Conservation (phyloP, 2,329 filamentous ascomycete genomes). For the Claviceps pusilla region DNA sequence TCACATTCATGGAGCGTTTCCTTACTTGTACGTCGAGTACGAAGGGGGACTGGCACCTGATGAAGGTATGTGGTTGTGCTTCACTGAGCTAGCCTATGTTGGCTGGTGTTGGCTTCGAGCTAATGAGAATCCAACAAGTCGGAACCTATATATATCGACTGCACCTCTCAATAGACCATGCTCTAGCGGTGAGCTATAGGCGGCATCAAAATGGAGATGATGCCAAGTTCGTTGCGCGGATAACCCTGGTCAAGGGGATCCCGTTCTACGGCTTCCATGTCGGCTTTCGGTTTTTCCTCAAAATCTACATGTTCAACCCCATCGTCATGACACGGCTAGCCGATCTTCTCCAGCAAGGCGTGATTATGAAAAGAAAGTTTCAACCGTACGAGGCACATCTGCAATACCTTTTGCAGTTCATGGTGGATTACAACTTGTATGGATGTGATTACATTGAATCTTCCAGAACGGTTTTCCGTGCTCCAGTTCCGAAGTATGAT, state of each 20-base stretch:
- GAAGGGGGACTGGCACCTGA: slow-evolving; percentile 50
- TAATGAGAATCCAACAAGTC: slow-evolving; percentile 37
- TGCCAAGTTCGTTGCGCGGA: slow-evolving; percentile 66
- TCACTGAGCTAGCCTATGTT: not conserved
- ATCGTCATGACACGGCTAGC: slow-evolving; percentile 72
- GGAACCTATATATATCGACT: slow-evolving; percentile 61
- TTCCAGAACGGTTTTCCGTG: slow-evolving; percentile 54
- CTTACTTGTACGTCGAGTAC: slow-evolving; percentile 89
- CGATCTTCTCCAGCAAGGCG: slow-evolving; percentile 76
- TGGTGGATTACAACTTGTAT: slow-evolving; percentile 96
- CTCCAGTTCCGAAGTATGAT: slow-evolving; percentile 57
- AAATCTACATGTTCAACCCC: slow-evolving; percentile 88
- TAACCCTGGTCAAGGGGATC: slow-evolving; percentile 80
- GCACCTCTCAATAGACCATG: slow-evolving; percentile 80
- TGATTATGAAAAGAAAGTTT: slow-evolving; percentile 66
- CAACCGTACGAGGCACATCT: slow-evolving; percentile 92
- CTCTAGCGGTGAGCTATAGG: slow-evolving; percentile 71
- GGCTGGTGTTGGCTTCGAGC: not conserved
- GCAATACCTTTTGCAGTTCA: slow-evolving; percentile 88
- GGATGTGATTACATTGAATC: slow-evolving; percentile 79
- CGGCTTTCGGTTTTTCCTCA: slow-evolving; percentile 79
- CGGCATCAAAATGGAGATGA: slow-evolving; percentile 55
- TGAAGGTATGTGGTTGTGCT: slow-evolving; percentile 41
- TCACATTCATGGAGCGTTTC: slow-evolving; percentile 89
- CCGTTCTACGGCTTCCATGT: slow-evolving; percentile 95